A percentile compares a stretch with the other conserved stretches of the same genome.
Conservation (phyloP, 495 filamentous ascomycete genomes). For the Evernia prunastri region DNA sequence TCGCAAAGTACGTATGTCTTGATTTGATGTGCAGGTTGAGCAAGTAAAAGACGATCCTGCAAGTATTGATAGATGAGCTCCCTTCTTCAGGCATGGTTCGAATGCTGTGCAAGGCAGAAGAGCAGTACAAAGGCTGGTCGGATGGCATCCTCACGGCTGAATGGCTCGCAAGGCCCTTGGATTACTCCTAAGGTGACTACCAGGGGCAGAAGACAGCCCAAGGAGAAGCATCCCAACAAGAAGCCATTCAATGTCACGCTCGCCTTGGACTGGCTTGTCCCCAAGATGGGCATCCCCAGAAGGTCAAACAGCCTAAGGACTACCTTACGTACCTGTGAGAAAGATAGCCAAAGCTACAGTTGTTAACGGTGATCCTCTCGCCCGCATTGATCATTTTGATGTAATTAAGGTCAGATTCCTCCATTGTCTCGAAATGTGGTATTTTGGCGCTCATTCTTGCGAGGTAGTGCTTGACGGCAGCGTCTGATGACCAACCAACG, state of each 20-base stretch:
- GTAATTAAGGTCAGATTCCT: slow-evolving; percentile 86
- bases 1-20: slow-evolving; percentile 86
- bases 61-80: neutral
- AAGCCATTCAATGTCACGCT: neutral
- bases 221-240: neutral
- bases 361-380: slow-evolving; percentile 86
- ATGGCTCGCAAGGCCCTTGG: neutral
- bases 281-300: neutral
- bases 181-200: neutral
- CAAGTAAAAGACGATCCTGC: slow-evolving; percentile 84
- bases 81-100: neutral
- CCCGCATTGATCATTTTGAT: slow-evolving; percentile 99
- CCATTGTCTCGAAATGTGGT: slow-evolving; percentile 94
- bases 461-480: slow-evolving; percentile 87
- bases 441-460: slow-evolving; percentile 84
- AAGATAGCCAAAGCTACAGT: slow-evolving; percentile 89
- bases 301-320: neutral
- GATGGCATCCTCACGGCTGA: no score
- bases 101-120: neutral
- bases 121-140: neutral
- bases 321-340: slow-evolving; percentile 55
- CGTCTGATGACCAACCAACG: slow-evolving; percentile 79
- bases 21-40: slow-evolving; percentile 96
- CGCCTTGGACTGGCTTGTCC: neutral
- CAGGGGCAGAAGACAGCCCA: neutral